Evolutionary conservation across 202 grass and related monocot species (phyloP).

Genomic region (Panicum virgatum): DNA sequence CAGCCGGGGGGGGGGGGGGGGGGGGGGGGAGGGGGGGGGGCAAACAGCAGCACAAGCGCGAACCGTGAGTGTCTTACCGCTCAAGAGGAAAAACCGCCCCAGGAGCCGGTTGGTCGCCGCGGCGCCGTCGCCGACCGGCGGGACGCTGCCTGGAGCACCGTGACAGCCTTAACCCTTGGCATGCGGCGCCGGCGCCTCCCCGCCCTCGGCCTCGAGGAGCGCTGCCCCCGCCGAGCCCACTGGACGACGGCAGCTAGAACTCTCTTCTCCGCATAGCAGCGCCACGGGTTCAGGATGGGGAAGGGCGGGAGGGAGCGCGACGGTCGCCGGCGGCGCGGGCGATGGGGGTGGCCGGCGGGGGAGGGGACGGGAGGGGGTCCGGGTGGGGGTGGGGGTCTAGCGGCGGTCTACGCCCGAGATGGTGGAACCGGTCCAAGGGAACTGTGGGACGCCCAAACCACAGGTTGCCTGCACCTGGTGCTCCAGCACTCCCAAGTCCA

Average conservation of each 20-base stretch:
- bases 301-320: neutral
- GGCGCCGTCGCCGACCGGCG: neutral
- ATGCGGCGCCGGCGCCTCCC: neutral
- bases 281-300: neutral
- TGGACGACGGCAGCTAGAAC: neutral
- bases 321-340: conserved; percentile 27
- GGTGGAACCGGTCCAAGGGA: conserved; percentile 59
- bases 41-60: neutral
- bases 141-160: neutral
- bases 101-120: neutral
- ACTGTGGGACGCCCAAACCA: neutral
- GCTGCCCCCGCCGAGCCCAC: neutral
- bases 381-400: neutral
- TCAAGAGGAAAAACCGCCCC: neutral
- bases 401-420: conserved; percentile 40
- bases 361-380: neutral
- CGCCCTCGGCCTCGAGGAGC: neutral
- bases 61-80: neutral
- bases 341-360: neutral
- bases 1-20: no score
- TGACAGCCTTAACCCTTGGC: neutral
- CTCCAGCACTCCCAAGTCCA: neutral
- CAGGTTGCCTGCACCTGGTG: conserved; percentile 34
- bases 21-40: no score
- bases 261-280: neutral